Percentiles rank a stretch among this genome's conserved stretches.
Evolutionary conservation across 148 eudicot species (phyloP).

Genomic region (Vaccinium corymbosum): DNA sequence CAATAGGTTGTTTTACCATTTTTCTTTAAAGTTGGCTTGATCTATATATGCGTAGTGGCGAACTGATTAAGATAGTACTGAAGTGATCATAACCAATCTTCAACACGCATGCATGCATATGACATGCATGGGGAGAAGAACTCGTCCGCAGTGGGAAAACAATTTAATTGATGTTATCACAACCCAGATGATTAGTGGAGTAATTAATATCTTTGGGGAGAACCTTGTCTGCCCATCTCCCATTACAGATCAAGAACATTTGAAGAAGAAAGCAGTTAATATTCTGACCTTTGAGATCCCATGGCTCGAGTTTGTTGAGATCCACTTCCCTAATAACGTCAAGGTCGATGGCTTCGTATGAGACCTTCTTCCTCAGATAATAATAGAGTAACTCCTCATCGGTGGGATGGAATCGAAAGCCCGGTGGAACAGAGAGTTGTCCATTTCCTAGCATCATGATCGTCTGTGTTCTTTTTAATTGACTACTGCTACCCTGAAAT

Average conservation of each 20-base stretch:
- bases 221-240: neutral
- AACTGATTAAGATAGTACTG: neutral
- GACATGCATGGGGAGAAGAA: neutral
- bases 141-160: neutral
- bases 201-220: neutral
- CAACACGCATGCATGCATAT: neutral
- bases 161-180: neutral
- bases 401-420: slow-evolving; percentile 93
- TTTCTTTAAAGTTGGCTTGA: neutral
- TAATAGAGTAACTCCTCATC: slow-evolving; percentile 90
- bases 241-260: neutral
- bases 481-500: neutral
- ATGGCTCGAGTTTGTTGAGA: slow-evolving; percentile 96
- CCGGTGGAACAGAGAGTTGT: slow-evolving; percentile 74
- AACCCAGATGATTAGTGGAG: neutral
- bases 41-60: neutral
- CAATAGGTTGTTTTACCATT: too few relatives aligned
- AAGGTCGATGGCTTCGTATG: slow-evolving; percentile 85
- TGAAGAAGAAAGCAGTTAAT: neutral
- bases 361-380: slow-evolving; percentile 85
- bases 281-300: slow-evolving; percentile 95
- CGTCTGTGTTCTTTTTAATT: slow-evolving; percentile 10
- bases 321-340: slow-evolving; percentile 95
- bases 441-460: slow-evolving; percentile 51
- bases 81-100: neutral